Base-by-base conservation (phyloP, 2,329 filamentous ascomycete genomes). In the Mycosphaerella sp. region DNA sequence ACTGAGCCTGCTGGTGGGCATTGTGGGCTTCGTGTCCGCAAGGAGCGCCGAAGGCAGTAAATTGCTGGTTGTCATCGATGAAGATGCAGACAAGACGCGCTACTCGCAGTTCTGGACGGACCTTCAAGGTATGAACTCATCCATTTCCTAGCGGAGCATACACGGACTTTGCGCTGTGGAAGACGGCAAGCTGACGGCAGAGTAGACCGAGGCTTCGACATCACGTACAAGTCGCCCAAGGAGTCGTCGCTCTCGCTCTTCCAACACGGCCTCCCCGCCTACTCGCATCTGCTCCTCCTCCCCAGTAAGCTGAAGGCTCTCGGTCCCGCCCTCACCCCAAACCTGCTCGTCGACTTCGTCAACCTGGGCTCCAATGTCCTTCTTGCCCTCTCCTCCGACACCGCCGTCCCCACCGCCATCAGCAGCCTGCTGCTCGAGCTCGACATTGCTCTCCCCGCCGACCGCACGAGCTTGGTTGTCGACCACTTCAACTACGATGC, bases 401-500 rank as follows among this genome's bases (percentile, higher is more conserved):
- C 81, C 46, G 73, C 85, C 12, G 84, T 86, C 2, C 84, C 92
- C 11, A 83, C 81, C 51, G 83, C 87, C 45, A 75, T 96, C 64
- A 83, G 84, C 61, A 86, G 86, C 41, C 79, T 95, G 53, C 86
- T 97, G 48, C 77, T 87, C 66, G 90, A 97, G 73, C 79, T 96
- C 70, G 92, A 96, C 69, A 87, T 98, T 67, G 78, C 84, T 62
- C 81, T 96, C n/a, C 89, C 93, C 39, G 74, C 82, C 36, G 92
- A 95, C 73, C 88, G 91, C 66, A 89, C 86, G 53, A 84, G 88
- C 54, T 77, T 92, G 54, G 86, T 95, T 5, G 85, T 97, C 58
- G 93, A 97, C 73, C 93, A 98, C 77, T 96, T 97, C 82, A 87
- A 89, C 76, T 93, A 93, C 74, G 92, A 97, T 67, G 78, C 80